Evolutionary conservation across 2,329 filamentous ascomycete genomes (phyloP).

Genomic region (Gyromitra esculenta): DNA sequence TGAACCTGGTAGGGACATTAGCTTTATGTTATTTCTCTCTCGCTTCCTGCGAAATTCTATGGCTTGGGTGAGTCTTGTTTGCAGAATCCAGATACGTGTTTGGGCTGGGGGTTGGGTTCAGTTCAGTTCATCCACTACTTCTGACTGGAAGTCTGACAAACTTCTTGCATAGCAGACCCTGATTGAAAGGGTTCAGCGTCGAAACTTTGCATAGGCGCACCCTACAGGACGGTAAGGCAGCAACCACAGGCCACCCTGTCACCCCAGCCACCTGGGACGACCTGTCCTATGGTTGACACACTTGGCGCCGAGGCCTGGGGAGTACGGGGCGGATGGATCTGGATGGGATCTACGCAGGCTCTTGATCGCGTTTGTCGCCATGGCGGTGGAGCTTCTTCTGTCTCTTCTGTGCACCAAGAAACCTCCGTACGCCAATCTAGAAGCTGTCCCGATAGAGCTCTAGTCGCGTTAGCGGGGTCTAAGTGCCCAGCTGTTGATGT

Average conservation of each 20-base stretch:
- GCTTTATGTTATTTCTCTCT: background rate
- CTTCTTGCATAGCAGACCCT: conserved; percentile 12
- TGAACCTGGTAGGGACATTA: conserved; percentile 27
- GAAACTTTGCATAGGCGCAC: background rate
- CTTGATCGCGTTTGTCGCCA: background rate
- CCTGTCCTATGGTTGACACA: conserved; percentile 18
- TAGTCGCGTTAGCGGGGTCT: background rate
- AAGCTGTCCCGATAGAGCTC: background rate
- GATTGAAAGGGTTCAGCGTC: conserved; percentile 2
- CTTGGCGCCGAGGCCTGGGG: conserved; percentile 14
- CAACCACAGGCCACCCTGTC: conserved; percentile 11
- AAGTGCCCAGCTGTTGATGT: background rate
- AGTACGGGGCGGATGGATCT: background rate
- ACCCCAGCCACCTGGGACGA: background rate
- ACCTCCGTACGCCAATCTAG: background rate
- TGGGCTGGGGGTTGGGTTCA: conserved; percentile 4
- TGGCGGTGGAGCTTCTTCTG: background rate
- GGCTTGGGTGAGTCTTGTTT: background rate
- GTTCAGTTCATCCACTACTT: background rate
- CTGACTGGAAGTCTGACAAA: conserved; percentile 7
- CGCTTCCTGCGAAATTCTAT: background rate
- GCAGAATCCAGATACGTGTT: conserved; percentile 12
- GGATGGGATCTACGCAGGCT: conserved; percentile 6
- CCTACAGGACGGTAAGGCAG: conserved; percentile 1
- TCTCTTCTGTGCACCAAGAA: background rate